Percentiles rank a stretch among this genome's conserved stretches.
Conservation (phyloP, 345 rosid genomes). For the Microthlaspi erraticum region DNA sequence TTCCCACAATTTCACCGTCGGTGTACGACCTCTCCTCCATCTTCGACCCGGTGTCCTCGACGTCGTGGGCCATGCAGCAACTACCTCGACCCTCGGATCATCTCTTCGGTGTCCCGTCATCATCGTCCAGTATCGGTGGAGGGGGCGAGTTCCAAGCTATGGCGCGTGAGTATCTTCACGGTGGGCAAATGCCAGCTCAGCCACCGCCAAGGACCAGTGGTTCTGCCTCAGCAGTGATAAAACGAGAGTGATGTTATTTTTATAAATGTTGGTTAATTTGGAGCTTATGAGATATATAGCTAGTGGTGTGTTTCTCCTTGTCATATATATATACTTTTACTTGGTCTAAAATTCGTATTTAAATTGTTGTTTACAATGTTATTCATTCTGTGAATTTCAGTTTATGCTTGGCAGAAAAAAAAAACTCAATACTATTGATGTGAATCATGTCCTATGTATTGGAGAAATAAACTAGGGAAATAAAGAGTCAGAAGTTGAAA, state of each 20-base stretch:
- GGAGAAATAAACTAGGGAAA: too few species aligned
- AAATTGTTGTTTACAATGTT: constrained; percentile 20
- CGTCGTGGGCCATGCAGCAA: constrained; percentile 58
- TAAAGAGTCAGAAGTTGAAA: too few species aligned
- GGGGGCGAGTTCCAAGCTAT: constrained; percentile 73
- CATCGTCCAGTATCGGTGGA: constrained; percentile 47
- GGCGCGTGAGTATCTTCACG: constrained; percentile 66
- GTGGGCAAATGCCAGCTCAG: constrained; percentile 59
- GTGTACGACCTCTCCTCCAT: constrained; percentile 70
- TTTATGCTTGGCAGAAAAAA: too few species aligned
- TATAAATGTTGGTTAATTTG: constrained; percentile 22
- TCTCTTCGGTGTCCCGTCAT: constrained; percentile 47
- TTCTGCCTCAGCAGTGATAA: constrained; percentile 26
- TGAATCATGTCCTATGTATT: too few species aligned
- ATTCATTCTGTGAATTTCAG: too few species aligned
- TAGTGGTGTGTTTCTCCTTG: constrained; percentile 22
- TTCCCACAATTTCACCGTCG: constrained; percentile 59
- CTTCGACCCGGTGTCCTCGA: constrained; percentile 64
- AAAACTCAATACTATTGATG: too few species aligned
- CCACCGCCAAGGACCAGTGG: constrained; percentile 36
- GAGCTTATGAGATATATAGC: constrained; percentile 19
- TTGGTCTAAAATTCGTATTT: constrained; percentile 31
- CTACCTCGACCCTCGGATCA: constrained; percentile 62
- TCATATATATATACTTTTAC: not conserved
- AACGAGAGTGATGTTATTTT: constrained; percentile 36